Evolutionary conservation across 306 rosid genomes (phyloP).

Genomic region (Luffa aegyptiaca): DNA sequence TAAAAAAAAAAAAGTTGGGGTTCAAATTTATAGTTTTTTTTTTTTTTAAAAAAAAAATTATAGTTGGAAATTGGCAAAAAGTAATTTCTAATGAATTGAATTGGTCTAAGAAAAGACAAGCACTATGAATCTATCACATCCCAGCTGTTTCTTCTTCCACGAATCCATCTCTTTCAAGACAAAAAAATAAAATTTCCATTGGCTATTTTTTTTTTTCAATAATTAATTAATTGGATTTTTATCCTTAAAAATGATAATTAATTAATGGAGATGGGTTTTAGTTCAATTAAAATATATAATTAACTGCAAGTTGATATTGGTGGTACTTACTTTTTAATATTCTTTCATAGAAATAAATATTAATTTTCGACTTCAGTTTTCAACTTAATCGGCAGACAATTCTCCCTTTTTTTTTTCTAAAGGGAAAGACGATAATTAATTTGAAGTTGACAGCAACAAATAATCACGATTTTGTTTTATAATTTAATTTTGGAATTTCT

Average conservation of each 20-base stretch:
- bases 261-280: neutral
- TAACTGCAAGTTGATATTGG: neutral
- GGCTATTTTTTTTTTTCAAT: too few species aligned
- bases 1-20: neutral
- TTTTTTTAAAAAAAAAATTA: too few species aligned
- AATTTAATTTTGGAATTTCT: neutral
- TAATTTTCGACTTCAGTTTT: neutral
- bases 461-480: neutral
- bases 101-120: neutral
- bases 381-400: neutral
- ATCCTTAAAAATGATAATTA: neutral
- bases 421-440: neutral
- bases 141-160: slow-evolving; percentile 7
- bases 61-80: neutral
- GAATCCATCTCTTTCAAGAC: neutral
- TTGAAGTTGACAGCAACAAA: neutral
- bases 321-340: neutral
- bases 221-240: neutral
- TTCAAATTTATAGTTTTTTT: too few species aligned
- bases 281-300: neutral
- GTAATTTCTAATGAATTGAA: neutral
- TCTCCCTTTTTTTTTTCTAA: neutral
- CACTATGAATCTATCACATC: slow-evolving; percentile 3
- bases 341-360: neutral
- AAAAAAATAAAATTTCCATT: neutral